A percentile compares a stretch with the other conserved stretches of the same genome.
phyloP scores from a whole-genome alignment of 2,329 filamentous ascomycete genomes.

The Monilinia vaccinii-corymbosi region DNA sequence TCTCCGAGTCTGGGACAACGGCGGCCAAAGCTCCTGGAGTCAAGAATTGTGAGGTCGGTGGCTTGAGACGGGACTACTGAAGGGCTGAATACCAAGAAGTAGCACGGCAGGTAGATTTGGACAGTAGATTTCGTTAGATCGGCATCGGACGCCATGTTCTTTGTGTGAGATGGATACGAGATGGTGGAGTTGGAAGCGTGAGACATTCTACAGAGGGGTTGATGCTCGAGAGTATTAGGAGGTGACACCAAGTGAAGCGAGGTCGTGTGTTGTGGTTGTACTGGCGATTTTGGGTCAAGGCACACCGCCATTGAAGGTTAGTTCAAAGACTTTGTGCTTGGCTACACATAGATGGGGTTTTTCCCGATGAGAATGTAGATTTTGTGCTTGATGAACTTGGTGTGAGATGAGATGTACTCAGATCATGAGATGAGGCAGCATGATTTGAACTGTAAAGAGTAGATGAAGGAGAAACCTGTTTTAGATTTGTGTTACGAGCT shows the following conservation, averaged over 20 bases:
- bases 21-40: neutral
- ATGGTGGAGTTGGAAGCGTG: neutral
- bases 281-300: neutral
- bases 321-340: neutral
- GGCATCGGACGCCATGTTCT: neutral
- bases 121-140: neutral
- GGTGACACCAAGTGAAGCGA: neutral
- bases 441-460: slow-evolving; percentile 1
- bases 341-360: neutral
- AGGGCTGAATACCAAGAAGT: neutral
- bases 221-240: neutral
- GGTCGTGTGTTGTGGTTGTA: neutral
- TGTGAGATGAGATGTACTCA: slow-evolving; percentile 3
- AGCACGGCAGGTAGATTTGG: neutral
- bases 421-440: slow-evolving; percentile 4
- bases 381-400: neutral
- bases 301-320: neutral
- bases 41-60: neutral
- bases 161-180: neutral
- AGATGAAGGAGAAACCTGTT: neutral
- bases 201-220: neutral
- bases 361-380: neutral
- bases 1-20: slow-evolving; percentile 1
- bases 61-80: neutral
- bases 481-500: neutral